These are phyloP conservation scores for Pseudopyricularia cyperi DNA, from an alignment of 2,329 filamentous ascomycete genomes.

Conservation along the genomic window DNA sequence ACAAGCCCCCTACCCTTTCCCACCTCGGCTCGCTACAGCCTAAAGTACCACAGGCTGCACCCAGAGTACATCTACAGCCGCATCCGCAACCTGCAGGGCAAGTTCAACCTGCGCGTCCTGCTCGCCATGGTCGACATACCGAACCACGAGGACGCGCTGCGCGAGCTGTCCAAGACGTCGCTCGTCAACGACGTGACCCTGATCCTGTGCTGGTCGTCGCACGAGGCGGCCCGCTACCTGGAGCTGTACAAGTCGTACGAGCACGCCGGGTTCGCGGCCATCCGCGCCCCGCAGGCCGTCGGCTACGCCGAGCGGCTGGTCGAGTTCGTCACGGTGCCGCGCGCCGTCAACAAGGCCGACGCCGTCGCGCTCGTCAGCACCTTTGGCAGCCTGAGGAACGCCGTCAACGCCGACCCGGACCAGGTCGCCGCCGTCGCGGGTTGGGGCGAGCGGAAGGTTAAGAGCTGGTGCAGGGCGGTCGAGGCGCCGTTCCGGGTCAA, in stretches of 20 bases:
- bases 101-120: conserved; percentile 76
- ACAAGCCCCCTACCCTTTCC: background rate
- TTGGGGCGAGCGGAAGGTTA: conserved; percentile 93
- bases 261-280: conserved; percentile 65
- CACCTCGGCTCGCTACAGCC: conserved; percentile 23
- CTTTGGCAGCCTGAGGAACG: conserved; percentile 78
- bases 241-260: conserved; percentile 94
- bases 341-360: conserved; percentile 89
- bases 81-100: conserved; percentile 70
- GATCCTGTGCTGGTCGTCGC: conserved; percentile 86
- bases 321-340: conserved; percentile 83
- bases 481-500: conserved; percentile 73
- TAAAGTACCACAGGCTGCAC: conserved; percentile 95
- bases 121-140: conserved; percentile 89
- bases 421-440: conserved; percentile 75
- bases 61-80: conserved; percentile 96
- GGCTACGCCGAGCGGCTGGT: conserved; percentile 78
- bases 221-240: conserved; percentile 85
- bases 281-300: conserved; percentile 72
- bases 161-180: conserved; percentile 84
- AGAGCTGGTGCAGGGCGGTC: conserved; percentile 69
- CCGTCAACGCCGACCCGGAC: conserved; percentile 78
- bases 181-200: conserved; percentile 87
- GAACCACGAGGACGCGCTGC: conserved; percentile 81
- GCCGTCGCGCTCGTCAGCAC: conserved; percentile 80